Evolutionary conservation across 2,329 filamentous ascomycete species (phyloP).

Genomic region (Magnaporthiopsis rhizophila): DNA sequence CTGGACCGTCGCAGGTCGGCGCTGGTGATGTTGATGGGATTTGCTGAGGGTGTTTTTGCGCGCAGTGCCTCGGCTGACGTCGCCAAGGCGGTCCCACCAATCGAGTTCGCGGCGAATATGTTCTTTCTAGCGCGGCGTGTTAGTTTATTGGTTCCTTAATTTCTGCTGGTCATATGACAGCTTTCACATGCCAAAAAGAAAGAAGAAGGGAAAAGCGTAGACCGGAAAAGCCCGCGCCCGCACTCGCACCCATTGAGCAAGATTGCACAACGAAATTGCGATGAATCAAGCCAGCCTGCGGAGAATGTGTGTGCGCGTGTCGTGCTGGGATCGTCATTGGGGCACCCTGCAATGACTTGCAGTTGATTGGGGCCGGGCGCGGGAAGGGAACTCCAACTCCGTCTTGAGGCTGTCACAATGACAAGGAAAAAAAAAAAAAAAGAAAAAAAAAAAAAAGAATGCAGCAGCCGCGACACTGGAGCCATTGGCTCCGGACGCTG

Average conservation of each 20-base stretch:
- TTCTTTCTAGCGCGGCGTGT: conserved; percentile 30
- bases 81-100: conserved; percentile 19
- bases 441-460: neutral
- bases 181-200: neutral
- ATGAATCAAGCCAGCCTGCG: neutral
- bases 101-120: conserved; percentile 28
- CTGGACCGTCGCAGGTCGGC: conserved; percentile 31
- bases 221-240: conserved; percentile 4
- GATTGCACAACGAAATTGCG: neutral
- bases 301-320: neutral
- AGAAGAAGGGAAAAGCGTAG: neutral
- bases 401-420: neutral
- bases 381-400: neutral
- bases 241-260: neutral
- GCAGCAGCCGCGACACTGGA: no score
- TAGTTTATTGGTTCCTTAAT: conserved; percentile 6
- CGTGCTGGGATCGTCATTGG: neutral
- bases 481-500: no score
- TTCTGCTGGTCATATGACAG: conserved; percentile 4
- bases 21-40: conserved; percentile 27
- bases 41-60: conserved; percentile 26
- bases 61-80: conserved; percentile 36
- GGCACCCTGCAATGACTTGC: neutral
- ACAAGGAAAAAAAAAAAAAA: neutral
- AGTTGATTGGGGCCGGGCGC: neutral